A percentile compares a stretch with the other conserved stretches of the same genome.
Conservation (phyloP, 306 rosid genomes). For the Astragalus glycyphyllos region DNA sequence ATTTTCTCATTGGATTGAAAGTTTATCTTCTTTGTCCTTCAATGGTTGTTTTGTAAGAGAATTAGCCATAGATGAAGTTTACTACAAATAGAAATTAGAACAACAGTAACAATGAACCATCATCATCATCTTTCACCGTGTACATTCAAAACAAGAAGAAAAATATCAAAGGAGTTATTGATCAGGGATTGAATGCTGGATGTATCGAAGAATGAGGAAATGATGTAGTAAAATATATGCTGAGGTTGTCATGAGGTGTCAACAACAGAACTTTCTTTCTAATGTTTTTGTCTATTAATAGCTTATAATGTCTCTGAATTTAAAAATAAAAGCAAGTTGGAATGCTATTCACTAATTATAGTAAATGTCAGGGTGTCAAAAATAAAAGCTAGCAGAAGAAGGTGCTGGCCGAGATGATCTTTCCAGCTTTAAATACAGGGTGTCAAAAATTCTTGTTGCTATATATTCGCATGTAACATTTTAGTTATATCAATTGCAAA, state of each 20-base stretch:
- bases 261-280: constrained; percentile 38
- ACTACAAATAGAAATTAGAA: constrained; percentile 38
- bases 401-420: constrained; percentile 27
- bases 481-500: not conserved
- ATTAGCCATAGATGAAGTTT: constrained; percentile 20
- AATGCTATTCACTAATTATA: constrained; percentile 41
- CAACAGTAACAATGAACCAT: constrained; percentile 17
- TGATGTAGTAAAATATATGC: constrained; percentile 19
- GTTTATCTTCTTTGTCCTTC: constrained; percentile 29
- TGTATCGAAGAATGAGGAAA: constrained; percentile 25
- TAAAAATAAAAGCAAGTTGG: constrained; percentile 40
- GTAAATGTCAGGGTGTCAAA: constrained; percentile 37
- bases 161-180: constrained; percentile 6
- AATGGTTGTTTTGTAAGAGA: constrained; percentile 12
- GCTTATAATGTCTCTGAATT: constrained; percentile 35
- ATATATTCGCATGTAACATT: not conserved
- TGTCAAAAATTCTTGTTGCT: constrained; percentile 5
- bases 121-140: constrained; percentile 3
- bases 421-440: constrained; percentile 13
- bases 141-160: constrained; percentile 23
- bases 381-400: not conserved
- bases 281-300: constrained; percentile 45
- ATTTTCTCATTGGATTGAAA: constrained; percentile 3
- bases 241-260: constrained; percentile 48
- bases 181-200: constrained; percentile 9